Conservation (phyloP, 352 stramenopile genomes). For the Globisporangium heterothallicum region DNA sequence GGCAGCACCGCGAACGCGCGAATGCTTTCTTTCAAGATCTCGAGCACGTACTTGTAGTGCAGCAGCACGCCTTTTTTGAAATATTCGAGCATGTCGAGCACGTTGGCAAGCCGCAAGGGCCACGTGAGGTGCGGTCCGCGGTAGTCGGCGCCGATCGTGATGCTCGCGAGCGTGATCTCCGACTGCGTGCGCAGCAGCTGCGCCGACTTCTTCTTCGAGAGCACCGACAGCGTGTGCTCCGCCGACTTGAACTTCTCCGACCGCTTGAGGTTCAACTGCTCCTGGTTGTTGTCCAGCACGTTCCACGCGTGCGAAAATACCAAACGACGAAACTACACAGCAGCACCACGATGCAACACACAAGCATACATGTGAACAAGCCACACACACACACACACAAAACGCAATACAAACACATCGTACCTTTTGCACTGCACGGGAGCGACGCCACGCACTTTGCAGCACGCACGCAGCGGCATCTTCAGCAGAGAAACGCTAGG, state of each 20-base stretch:
- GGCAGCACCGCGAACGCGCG: slow-evolving; percentile 51
- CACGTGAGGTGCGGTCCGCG: slow-evolving; percentile 73
- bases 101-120: slow-evolving; percentile 78
- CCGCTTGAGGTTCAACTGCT: slow-evolving; percentile 85
- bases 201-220: slow-evolving; percentile 51
- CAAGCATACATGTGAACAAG: neutral
- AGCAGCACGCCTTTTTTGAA: slow-evolving; percentile 88
- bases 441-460: slow-evolving; percentile 71
- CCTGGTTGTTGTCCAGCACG: slow-evolving; percentile 86
- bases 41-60: slow-evolving; percentile 89
- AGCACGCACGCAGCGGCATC: slow-evolving; percentile 70
- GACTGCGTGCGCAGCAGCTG: slow-evolving; percentile 39
- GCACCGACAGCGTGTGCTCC: slow-evolving; percentile 69
- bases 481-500: slow-evolving; percentile 69
- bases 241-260: slow-evolving; percentile 83
- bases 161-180: slow-evolving; percentile 44
- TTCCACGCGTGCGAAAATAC: slow-evolving; percentile 86
- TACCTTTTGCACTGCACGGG: slow-evolving; percentile 69
- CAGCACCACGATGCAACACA: neutral
- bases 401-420: neutral
- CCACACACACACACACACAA: neutral
- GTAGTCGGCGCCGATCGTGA: slow-evolving; percentile 60
- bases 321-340: slow-evolving; percentile 63
- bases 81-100: slow-evolving; percentile 85
- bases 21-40: slow-evolving; percentile 74